Evolutionary conservation across 2,329 filamentous ascomycete genomes (phyloP), one percentile per base, ranked within the genome.

Genomic region (Curvularia verruculosa): DNA sequence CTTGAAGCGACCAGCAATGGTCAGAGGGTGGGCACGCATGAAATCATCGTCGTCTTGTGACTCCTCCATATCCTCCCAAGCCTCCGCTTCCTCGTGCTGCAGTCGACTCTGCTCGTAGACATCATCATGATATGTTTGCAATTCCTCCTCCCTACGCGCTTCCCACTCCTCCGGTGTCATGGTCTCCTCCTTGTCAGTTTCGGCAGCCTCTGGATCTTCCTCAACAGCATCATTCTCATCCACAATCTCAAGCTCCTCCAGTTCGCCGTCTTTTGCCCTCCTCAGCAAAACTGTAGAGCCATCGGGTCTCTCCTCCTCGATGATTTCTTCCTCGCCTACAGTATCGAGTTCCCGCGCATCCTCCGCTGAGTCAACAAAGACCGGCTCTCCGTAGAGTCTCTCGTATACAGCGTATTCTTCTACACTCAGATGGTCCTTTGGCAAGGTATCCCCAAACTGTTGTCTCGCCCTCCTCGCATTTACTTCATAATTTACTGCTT

Each of bases 341-440:
- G 77, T 58, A 79, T 83, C 24, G 77, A 73, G 60, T 29, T 66
- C 70, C 49, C 70, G 66, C n/a, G 73, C 64, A 39, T 76, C 70
- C 58, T 78, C 86, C 3, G 86, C 81, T 73, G 89, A 85, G 55
- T 88, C 86, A 40, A 87, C 82, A 59, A 90, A 73, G 1, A 76
- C 53, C 1, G 92, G 91, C 31, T 87, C 82, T 1, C 93, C 94
- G 73, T 95, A 97, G 15, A 96, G 78, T 61, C 92, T 83, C 70
- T 89, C 87, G 75, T 96, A 96, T 0, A 96, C 79, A 46, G 79
- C 80, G 68, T 89, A 87, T 74, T 96, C 92, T 51, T 89, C 84
- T 1, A 83, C 81, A 31, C 82, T 87, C 49, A 97, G 76, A 66
- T 91, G 86, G 31, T 84, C 87, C 29, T 86, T 84, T 0, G 93